These are phyloP conservation scores for Nicotiana knightiana DNA, from an alignment of 257 asterid genomes.

Conservation along the genomic window DNA sequence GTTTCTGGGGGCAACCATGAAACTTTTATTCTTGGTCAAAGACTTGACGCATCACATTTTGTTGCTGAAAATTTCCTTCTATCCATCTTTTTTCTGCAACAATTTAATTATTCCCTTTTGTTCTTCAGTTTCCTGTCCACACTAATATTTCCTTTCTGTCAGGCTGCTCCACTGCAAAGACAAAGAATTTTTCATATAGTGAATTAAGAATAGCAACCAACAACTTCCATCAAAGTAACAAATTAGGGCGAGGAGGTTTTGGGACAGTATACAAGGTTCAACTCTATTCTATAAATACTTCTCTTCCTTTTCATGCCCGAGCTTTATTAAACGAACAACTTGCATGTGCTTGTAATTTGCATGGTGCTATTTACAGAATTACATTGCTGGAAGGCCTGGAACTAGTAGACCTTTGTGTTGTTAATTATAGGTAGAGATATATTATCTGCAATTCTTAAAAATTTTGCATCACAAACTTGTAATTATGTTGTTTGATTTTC, in stretches of 20 bases:
- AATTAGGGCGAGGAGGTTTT: conserved; percentile 88
- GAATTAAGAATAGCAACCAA: conserved; percentile 64
- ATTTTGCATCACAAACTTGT: background rate
- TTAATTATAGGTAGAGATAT: background rate
- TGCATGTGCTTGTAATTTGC: background rate
- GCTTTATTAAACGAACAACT: conserved; percentile 2
- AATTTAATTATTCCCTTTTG: background rate
- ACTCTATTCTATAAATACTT: conserved; percentile 13
- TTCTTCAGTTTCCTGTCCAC: conserved; percentile 13
- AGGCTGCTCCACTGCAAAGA: conserved; percentile 42
- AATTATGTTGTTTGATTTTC: background rate
- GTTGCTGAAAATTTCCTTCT: background rate
- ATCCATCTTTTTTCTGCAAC: background rate
- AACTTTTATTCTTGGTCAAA: background rate
- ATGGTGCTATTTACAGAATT: background rate
- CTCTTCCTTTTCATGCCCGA: background rate
- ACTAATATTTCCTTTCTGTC: conserved; percentile 17
- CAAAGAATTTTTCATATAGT: conserved; percentile 53
- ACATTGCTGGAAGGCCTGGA: background rate
- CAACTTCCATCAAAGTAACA: conserved; percentile 55
- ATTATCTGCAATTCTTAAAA: background rate
- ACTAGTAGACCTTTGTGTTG: background rate
- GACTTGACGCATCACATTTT: background rate
- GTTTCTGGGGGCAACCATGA: background rate
- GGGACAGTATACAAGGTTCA: conserved; percentile 86